Conservation (phyloP, 2,329 filamentous ascomycete species). For the Fusarium azukiicola region DNA sequence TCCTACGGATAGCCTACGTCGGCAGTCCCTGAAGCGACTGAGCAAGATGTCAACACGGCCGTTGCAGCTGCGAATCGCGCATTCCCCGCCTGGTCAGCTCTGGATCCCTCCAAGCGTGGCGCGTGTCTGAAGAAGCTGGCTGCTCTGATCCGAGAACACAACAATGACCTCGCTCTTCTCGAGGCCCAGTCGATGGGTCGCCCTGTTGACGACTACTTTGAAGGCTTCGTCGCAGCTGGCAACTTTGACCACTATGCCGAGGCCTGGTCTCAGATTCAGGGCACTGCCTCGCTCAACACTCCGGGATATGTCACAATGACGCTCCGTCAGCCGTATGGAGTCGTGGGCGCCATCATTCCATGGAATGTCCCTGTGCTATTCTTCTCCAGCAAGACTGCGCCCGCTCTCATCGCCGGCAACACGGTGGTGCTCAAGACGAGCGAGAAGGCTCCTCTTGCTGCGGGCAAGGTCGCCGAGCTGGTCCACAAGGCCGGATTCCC, state of each 20-base stretch:
- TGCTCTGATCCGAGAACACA: conserved; percentile 63
- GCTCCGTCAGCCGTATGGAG: conserved; percentile 73
- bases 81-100: conserved; percentile 69
- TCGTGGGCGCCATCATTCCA: conserved; percentile 77
- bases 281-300: conserved; percentile 70
- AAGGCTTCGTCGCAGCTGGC: conserved; percentile 64
- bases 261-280: conserved; percentile 65
- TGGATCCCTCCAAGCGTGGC: conserved; percentile 64
- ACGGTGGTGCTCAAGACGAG: conserved; percentile 46
- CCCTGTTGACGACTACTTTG: conserved; percentile 39
- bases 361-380: conserved; percentile 76
- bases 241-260: conserved; percentile 67
- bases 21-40: conserved; percentile 65
- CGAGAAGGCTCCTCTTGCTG: conserved; percentile 47
- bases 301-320: conserved; percentile 70
- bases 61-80: conserved; percentile 72
- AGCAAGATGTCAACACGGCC: conserved; percentile 69
- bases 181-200: conserved; percentile 49
- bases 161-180: conserved; percentile 64
- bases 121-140: conserved; percentile 69
- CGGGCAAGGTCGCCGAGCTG: conserved; percentile 68
- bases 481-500: conserved; percentile 88
- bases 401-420: conserved; percentile 46
- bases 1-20: background rate
- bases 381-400: conserved; percentile 64